Conservation (phyloP, 352 stramenopile genomes). For the Aphanomyces astaci region DNA sequence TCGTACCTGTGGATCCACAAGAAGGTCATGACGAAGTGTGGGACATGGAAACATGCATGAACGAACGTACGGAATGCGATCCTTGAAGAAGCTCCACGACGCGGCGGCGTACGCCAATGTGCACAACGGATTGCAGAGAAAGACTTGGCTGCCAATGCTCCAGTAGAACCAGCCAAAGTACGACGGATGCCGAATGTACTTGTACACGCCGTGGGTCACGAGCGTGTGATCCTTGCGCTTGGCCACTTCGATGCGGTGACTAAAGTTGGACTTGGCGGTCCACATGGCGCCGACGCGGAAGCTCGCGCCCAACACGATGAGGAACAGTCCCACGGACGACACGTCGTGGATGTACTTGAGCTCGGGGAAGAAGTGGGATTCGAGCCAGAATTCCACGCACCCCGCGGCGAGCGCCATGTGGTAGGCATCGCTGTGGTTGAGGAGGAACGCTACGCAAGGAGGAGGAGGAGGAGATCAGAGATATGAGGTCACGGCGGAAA, state of each 20-base stretch:
- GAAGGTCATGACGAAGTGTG: no score
- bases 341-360: conserved; percentile 62
- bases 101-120: conserved; percentile 78
- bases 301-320: conserved; percentile 80
- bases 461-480: neutral
- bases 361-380: conserved; percentile 66
- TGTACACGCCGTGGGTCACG: conserved; percentile 90
- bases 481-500: no score
- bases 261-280: conserved; percentile 92
- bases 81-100: conserved; percentile 91
- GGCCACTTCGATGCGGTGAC: conserved; percentile 91
- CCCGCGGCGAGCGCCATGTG: conserved; percentile 76
- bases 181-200: conserved; percentile 88
- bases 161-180: conserved; percentile 97
- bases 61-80: conserved; percentile 88
- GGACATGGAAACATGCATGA: no score
- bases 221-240: conserved; percentile 91
- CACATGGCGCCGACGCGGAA: conserved; percentile 89
- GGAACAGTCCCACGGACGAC: conserved; percentile 45
- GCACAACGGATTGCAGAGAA: conserved; percentile 89
- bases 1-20: no score
- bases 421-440: conserved; percentile 89
- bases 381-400: conserved; percentile 87
- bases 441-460: conserved; percentile 57
- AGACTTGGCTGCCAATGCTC: conserved; percentile 91